Evolutionary conservation across 768 basidiomycete genomes (phyloP).

Genomic region (Calocybe indica): DNA sequence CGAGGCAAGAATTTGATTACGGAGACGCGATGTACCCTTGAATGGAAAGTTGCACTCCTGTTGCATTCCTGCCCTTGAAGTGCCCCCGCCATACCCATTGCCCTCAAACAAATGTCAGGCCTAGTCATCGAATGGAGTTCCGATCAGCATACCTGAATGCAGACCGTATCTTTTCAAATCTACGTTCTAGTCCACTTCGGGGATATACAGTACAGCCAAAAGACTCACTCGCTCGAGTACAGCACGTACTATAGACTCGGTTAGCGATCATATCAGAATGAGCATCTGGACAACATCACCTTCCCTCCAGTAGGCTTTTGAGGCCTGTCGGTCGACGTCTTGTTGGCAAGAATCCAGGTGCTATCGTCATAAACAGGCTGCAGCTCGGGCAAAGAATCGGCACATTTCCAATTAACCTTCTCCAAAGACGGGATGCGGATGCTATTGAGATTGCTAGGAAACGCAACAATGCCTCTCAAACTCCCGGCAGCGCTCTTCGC

Average conservation of each 20-base stretch:
- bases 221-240: constrained; percentile 24
- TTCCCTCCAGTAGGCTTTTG: constrained; percentile 53
- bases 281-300: constrained; percentile 25
- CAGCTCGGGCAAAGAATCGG: constrained; percentile 59
- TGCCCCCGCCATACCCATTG: constrained; percentile 43
- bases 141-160: constrained; percentile 15
- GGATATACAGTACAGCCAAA: not conserved
- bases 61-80: constrained; percentile 32
- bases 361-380: constrained; percentile 45
- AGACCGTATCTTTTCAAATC: constrained; percentile 19
- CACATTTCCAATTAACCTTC: constrained; percentile 46
- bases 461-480: constrained; percentile 27
- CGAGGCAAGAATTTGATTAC: not conserved
- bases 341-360: constrained; percentile 51
- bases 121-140: too few species aligned
- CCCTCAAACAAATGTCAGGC: constrained; percentile 7
- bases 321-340: constrained; percentile 51
- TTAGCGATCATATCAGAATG: not conserved
- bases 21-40: constrained; percentile 23
- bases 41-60: constrained; percentile 30
- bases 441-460: constrained; percentile 22
- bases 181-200: not conserved
- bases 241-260: constrained; percentile 18
- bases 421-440: constrained; percentile 34
- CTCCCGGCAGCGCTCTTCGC: constrained; percentile 21